These are phyloP conservation scores for Candida glucosophila DNA, from an alignment of 1,139 yeast species.

Conservation along the genomic window DNA sequence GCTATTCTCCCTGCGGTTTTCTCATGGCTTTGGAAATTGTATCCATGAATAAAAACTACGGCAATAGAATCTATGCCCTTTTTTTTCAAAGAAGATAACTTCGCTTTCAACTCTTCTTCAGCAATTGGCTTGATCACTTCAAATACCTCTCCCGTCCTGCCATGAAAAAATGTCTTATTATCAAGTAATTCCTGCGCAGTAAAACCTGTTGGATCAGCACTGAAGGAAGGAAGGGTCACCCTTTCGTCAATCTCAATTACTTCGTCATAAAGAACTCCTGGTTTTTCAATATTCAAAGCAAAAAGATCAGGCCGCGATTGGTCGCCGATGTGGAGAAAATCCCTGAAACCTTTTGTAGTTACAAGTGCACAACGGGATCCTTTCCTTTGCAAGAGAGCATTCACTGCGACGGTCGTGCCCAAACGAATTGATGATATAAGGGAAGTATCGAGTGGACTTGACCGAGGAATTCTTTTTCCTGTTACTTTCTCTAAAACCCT, in stretches of 20 bases:
- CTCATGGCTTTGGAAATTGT: constrained; percentile 64
- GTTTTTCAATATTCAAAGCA: constrained; percentile 51
- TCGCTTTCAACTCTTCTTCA: constrained; percentile 24
- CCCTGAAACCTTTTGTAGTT: constrained; percentile 61
- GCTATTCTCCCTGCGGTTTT: constrained; percentile 50
- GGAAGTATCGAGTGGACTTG: constrained; percentile 18
- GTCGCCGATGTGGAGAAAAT: constrained; percentile 57
- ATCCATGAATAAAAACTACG: constrained; percentile 61
- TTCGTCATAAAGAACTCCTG: constrained; percentile 50
- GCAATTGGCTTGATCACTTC: constrained; percentile 45
- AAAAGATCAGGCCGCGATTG: constrained; percentile 68
- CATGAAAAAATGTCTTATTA: constrained; percentile 21
- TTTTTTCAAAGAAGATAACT: constrained; percentile 34
- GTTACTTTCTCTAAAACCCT: constrained; percentile 11
- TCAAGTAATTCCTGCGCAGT: constrained; percentile 12
- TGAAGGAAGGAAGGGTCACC: constrained; percentile 58
- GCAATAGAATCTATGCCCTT: constrained; percentile 60
- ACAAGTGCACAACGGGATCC: constrained; percentile 58
- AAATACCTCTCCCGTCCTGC: constrained; percentile 58
- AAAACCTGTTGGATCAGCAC: constrained; percentile 46
- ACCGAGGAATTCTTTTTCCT: constrained; percentile 8
- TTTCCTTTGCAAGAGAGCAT: constrained; percentile 61
- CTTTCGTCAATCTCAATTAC: constrained; percentile 68
- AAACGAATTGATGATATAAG: constrained; percentile 46
- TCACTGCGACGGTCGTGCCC: constrained; percentile 81